These are phyloP conservation scores for Pugionium dolabratum DNA, from an alignment of 345 rosid genomes.

Conservation along the genomic window DNA sequence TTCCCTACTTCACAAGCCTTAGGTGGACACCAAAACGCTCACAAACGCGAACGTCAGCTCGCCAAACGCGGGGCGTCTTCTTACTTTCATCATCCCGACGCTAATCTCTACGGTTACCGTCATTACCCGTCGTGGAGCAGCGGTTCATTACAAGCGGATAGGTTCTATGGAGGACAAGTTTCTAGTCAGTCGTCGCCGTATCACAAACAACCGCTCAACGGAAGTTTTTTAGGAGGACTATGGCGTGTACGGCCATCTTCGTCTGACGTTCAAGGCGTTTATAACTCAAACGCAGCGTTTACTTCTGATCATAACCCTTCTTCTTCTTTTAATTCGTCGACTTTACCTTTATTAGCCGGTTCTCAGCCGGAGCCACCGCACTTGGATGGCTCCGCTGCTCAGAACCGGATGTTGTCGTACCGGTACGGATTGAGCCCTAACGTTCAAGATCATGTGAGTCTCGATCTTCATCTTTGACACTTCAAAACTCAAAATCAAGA, in stretches of 20 bases:
- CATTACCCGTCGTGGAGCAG: constrained; percentile 34
- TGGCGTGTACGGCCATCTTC: constrained; percentile 31
- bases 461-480: constrained; percentile 44
- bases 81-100: constrained; percentile 36
- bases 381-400: constrained; percentile 21
- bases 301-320: neutral
- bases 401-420: constrained; percentile 25
- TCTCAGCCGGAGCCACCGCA: constrained; percentile 25
- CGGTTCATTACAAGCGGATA: constrained; percentile 9
- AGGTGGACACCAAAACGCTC: constrained; percentile 66
- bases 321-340: constrained; percentile 19
- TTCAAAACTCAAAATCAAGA: neutral
- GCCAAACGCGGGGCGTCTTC: constrained; percentile 45
- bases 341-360: constrained; percentile 22
- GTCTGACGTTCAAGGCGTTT: constrained; percentile 22
- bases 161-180: constrained; percentile 21
- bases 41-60: constrained; percentile 54
- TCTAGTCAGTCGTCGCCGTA: constrained; percentile 3
- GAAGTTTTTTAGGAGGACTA: constrained; percentile 27
- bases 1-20: constrained; percentile 57
- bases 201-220: constrained; percentile 25
- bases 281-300: constrained; percentile 28
- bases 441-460: constrained; percentile 43
- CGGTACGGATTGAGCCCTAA: constrained; percentile 29
- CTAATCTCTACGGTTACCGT: constrained; percentile 29